Conservation (phyloP, 1,284 basidiomycete genomes). For the Cerrena zonata region DNA sequence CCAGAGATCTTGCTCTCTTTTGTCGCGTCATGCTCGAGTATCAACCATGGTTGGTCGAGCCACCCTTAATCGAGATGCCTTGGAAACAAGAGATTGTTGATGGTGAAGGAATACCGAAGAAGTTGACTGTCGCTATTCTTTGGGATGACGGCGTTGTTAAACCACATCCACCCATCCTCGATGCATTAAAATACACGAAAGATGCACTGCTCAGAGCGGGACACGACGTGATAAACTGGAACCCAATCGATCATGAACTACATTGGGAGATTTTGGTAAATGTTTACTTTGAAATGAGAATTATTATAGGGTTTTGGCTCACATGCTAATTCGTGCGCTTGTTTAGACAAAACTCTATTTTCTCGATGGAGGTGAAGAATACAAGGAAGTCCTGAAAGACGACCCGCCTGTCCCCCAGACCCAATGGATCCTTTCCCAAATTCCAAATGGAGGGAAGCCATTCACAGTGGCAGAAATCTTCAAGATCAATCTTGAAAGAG, state of each 20-base stretch:
- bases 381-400: constrained; percentile 32
- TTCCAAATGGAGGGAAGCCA: constrained; percentile 30
- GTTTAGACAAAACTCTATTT: constrained; percentile 45
- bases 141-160: constrained; percentile 50
- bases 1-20: constrained; percentile 48
- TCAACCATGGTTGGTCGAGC: constrained; percentile 52
- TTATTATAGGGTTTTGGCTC: constrained; percentile 7
- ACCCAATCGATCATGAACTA: constrained; percentile 39
- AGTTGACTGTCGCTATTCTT: constrained; percentile 48
- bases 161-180: constrained; percentile 49
- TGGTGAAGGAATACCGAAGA: constrained; percentile 36
- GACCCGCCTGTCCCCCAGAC: constrained; percentile 40
- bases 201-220: constrained; percentile 43
- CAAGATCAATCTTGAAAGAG: constrained; percentile 40
- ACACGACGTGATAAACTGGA: constrained; percentile 48
- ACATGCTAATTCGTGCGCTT: constrained; percentile 8
- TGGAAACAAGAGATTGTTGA: constrained; percentile 41
- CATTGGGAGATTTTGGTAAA: constrained; percentile 49
- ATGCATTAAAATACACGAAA: constrained; percentile 40
- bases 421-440: constrained; percentile 43
- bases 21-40: constrained; percentile 44
- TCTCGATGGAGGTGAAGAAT: constrained; percentile 46
- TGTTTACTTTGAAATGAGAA: too few relatives aligned
- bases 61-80: constrained; percentile 45
- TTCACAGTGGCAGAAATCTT: constrained; percentile 37